These are phyloP conservation scores for Entomortierella beljakovae DNA, from an alignment of 192 early-diverging fungal genomes.

Conservation along the genomic window DNA sequence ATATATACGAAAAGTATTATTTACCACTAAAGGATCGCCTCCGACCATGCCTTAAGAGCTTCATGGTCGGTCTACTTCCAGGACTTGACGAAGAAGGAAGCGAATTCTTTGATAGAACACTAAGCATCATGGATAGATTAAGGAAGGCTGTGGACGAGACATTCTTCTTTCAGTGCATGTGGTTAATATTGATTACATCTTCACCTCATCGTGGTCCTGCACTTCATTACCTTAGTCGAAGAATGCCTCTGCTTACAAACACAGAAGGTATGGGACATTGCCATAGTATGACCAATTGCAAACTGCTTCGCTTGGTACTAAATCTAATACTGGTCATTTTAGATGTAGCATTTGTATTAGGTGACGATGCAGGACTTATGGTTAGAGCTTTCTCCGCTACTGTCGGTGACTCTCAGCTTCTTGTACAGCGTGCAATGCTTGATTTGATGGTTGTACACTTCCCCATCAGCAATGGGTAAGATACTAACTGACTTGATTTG, in stretches of 20 bases:
- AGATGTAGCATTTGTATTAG: constrained; percentile 78
- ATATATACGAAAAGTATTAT: constrained; percentile 80
- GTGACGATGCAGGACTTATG: constrained; percentile 78
- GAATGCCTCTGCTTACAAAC: constrained; percentile 75
- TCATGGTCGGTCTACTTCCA: constrained; percentile 85
- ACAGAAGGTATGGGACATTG: constrained; percentile 64
- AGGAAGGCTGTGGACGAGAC: constrained; percentile 73
- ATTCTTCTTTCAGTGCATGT: constrained; percentile 87
- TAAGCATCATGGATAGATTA: constrained; percentile 66
- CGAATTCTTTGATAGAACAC: constrained; percentile 84
- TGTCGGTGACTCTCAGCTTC: constrained; percentile 75
- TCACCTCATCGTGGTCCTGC: constrained; percentile 76
- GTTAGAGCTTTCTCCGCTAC: constrained; percentile 80
- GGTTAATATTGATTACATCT: constrained; percentile 81
- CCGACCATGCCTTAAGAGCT: constrained; percentile 80
- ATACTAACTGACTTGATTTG: background rate
- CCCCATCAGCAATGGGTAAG: constrained; percentile 68
- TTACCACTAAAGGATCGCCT: constrained; percentile 78
- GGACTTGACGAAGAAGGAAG: constrained; percentile 90
- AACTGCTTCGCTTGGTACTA: background rate
- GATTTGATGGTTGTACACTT: constrained; percentile 85
- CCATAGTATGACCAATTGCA: background rate
- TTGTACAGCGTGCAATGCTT: constrained; percentile 87
- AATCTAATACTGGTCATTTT: background rate
- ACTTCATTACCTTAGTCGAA: constrained; percentile 80